Evolutionary conservation across 2,329 filamentous ascomycete genomes (phyloP).

Genomic region (Orbilia ellipsospora): DNA sequence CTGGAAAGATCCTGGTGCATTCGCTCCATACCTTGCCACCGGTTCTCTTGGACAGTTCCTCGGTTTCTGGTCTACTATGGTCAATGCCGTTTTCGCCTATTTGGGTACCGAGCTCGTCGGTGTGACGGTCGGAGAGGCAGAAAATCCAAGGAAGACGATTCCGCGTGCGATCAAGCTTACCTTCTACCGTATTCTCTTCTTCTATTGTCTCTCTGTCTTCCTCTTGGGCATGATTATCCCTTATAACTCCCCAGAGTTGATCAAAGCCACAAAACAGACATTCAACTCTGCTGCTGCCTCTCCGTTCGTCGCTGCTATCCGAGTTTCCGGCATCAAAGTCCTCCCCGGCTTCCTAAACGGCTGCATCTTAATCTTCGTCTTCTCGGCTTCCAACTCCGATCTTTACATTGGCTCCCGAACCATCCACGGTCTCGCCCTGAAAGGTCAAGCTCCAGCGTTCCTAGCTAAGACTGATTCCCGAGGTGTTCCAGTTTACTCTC

Average conservation of each 20-base stretch:
- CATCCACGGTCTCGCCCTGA: conserved; percentile 77
- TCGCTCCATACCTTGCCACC: conserved; percentile 65
- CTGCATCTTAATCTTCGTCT: conserved; percentile 79
- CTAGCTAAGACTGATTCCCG: conserved; percentile 77
- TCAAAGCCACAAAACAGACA: conserved; percentile 68
- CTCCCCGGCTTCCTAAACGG: conserved; percentile 78
- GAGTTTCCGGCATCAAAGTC: conserved; percentile 71
- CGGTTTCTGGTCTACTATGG: conserved; percentile 76
- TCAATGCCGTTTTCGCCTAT: conserved; percentile 82
- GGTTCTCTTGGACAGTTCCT: conserved; percentile 67
- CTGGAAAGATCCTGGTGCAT: conserved; percentile 73
- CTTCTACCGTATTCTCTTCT: conserved; percentile 83
- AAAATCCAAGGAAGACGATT: conserved; percentile 81
- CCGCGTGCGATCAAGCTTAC: conserved; percentile 82
- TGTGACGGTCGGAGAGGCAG: conserved; percentile 81
- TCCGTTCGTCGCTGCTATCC: conserved; percentile 80
- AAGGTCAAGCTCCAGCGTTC: conserved; percentile 77
- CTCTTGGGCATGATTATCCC: conserved; percentile 81
- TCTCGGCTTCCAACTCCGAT: conserved; percentile 81
- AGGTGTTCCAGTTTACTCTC: conserved; percentile 76
- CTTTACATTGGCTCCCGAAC: conserved; percentile 80
- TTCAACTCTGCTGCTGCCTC: conserved; percentile 69
- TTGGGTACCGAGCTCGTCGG: conserved; percentile 80
- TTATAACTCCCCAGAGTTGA: conserved; percentile 72
- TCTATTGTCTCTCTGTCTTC: conserved; percentile 79